Base-by-base conservation (phyloP, 371 early-diverging fungal species). In the Mortierella sp. region DNA sequence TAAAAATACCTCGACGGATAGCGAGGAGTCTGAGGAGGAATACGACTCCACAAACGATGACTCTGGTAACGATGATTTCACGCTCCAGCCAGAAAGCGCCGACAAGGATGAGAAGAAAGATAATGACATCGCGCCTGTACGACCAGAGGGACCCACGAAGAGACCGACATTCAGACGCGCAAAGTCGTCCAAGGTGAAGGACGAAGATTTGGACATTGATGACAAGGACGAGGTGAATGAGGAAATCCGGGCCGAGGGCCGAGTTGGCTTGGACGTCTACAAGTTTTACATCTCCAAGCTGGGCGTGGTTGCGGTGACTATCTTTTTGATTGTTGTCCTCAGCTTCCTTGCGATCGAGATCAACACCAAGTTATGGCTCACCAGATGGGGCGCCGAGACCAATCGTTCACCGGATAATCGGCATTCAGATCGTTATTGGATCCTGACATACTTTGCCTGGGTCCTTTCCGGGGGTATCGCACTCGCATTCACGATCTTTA, bases 121-220 rank as follows among this genome's bases (percentile, higher is more conserved):
- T 44, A 21, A 19, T 8, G 19, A 44, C 19, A n/a, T 21, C 9
- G 19, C 0, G 19, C 15, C 17, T 88, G 91, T 3, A 19, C 44
- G 48, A 46, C 87, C 90, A 14, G 70, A 84, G 2, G 93, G 93
- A 39, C 69, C 93, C 6, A 79, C 92, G 49, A 85, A 84, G 43
- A 34, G 67, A 42, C 67, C 67, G 11, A 54, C 48, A n/a, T 41
- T 39, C 17, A 52, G 48, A 27, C 67, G 67, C 17, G 48, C 58
- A 37, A 59, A 69, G 31, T 61, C 69, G 6, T 61, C 69, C 9
- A 61, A 56, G 47, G 23, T 56, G 28, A 56, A 50, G 24, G 69
- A 69, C 21, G 61, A 60, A 1, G 23, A 47, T 26, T n/a, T 64
- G 19, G 60, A 63, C 2, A 42, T 37, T 11, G 47, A 55, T 6